Conservation (phyloP, 306 rosid species). For the Heteromeles arbutifolia region DNA sequence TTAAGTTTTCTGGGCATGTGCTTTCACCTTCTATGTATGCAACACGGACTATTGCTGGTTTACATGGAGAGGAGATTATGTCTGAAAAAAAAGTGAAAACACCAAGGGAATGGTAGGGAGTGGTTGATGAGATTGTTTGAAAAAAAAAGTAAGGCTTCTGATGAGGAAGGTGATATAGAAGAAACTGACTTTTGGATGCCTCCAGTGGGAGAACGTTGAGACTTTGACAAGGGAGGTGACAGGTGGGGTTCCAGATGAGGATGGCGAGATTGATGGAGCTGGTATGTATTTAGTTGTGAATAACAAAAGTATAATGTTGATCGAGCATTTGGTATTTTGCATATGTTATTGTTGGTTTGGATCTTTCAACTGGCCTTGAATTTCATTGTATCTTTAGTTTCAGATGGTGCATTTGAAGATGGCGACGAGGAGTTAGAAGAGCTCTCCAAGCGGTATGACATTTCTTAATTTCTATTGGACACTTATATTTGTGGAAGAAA, state of each 20-base stretch:
- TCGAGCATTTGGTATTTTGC: background rate
- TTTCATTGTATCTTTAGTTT: background rate
- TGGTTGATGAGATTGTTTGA: constrained; percentile 48
- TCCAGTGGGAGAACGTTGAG: constrained; percentile 84
- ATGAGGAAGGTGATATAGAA: constrained; percentile 42
- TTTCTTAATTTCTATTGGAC: background rate
- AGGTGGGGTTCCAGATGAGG: constrained; percentile 80
- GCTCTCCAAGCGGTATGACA: constrained; percentile 45
- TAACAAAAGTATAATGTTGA: background rate
- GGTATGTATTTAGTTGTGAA: constrained; percentile 35
- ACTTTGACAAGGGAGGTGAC: constrained; percentile 67
- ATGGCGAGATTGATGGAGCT: constrained; percentile 30
- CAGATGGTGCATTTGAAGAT: constrained; percentile 42
- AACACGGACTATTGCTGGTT: no score
- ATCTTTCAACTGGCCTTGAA: background rate
- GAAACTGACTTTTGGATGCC: constrained; percentile 85
- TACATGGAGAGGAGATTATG: no score
- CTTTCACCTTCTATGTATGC: no score
- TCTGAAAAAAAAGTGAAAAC: no score
- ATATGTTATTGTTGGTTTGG: background rate
- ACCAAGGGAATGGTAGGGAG: no score
- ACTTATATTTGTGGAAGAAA: no score
- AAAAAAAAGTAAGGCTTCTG: constrained; percentile 31
- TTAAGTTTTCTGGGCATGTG: no score
- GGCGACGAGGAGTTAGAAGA: constrained; percentile 56